These are phyloP conservation scores for Tephrocybe sp. DNA, from an alignment of 768 basidiomycete genomes.

Conservation along the genomic window DNA sequence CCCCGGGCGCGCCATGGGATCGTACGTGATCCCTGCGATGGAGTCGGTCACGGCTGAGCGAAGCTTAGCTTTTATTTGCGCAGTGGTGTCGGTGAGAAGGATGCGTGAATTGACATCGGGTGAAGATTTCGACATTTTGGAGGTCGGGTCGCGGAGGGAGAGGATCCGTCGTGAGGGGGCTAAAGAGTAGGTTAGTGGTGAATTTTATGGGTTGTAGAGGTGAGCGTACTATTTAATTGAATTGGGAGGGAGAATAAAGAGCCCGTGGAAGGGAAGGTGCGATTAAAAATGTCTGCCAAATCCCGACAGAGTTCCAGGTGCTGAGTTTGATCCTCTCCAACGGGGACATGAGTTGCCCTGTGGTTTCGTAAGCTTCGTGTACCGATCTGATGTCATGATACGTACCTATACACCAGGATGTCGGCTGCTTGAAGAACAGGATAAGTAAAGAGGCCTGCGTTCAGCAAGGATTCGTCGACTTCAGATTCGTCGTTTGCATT, in stretches of 20 bases:
- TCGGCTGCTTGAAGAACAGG: constrained; percentile 94
- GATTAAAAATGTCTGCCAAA: constrained; percentile 82
- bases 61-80: constrained; percentile 68
- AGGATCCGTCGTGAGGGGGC: constrained; percentile 81
- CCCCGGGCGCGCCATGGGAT: constrained; percentile 79
- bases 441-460: constrained; percentile 87
- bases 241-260: constrained; percentile 73
- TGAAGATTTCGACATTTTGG: constrained; percentile 97
- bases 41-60: constrained; percentile 87
- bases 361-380: background rate
- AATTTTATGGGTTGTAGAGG: background rate
- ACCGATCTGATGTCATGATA: background rate
- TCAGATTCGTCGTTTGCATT: constrained; percentile 77
- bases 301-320: constrained; percentile 90
- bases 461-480: constrained; percentile 79
- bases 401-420: constrained; percentile 81
- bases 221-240: constrained; percentile 66
- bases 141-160: constrained; percentile 79
- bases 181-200: constrained; percentile 27
- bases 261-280: constrained; percentile 46
- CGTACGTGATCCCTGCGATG: constrained; percentile 70
- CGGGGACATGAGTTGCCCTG: constrained; percentile 91
- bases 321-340: constrained; percentile 95
- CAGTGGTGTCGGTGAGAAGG: constrained; percentile 72
- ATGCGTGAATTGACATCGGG: constrained; percentile 80